Base-by-base conservation (phyloP, 306 rosid species). In the Cucumis hystrix region DNA sequence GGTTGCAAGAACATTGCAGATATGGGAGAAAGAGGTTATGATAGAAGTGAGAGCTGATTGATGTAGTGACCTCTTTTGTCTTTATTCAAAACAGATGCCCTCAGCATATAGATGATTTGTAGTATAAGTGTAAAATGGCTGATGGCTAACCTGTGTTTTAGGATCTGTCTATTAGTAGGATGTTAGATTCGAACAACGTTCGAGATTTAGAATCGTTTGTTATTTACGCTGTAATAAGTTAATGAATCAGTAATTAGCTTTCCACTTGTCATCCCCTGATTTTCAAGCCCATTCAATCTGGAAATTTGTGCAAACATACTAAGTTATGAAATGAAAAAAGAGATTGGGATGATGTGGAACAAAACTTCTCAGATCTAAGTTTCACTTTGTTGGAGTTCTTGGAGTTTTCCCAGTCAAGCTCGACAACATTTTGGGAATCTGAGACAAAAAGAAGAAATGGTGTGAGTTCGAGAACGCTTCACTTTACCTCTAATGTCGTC, bases 1-100 rank as follows among this genome's bases (percentile, higher is more conserved):
- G 79, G 75, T 57, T 40, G 45, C 76, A 80, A 59, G 81, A 67
- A 43, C 78, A 43, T 33, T 54, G 33, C 63, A 11, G 51, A 55
- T 41, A 45, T 43, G 39, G 59, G 62, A 43, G 54, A 85, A 83
- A 18, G 45, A 20, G 63, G 58, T 54, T 43, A 30, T 47, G 67
- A 18, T 6, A 60, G 55, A 55, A 83, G 79, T 85, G 74, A 82
- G 74, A 67, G 51, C 60, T 78, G 60, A 49, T 71, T 57, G n/a
- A 52, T 73, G 63, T 54, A 54, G 41, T 30, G 15, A 25, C 43
- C 76, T 25, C 76, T 25, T 71, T 49, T 49, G 41, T 49, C 1
- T 23, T 47, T 49, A 7, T 28, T 28, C 49, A 11, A 70, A 45
- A 21, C 56, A 45, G 39, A 13, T 51, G 41, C 41, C 41, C 60